These are phyloP conservation scores for Betula pendula DNA, from an alignment of 306 rosid genomes.

Conservation along the genomic window DNA sequence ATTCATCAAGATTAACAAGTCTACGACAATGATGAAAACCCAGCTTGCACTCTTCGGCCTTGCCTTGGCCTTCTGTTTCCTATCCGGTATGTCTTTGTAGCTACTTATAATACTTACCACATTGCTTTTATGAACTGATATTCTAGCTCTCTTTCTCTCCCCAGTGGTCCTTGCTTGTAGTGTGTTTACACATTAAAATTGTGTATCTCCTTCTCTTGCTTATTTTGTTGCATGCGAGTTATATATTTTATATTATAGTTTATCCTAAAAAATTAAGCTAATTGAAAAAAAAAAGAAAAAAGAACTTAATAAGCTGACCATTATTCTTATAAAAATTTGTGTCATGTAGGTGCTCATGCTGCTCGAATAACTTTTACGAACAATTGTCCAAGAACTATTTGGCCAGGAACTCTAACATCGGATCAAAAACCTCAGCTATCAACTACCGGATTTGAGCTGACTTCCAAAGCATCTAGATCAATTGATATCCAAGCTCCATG, in stretches of 20 bases:
- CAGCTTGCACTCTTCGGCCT: not conserved
- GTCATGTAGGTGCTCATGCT: slow-evolving; percentile 4
- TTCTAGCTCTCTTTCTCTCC: too few relatives aligned
- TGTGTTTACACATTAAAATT: too few relatives aligned
- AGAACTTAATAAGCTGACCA: too few relatives aligned
- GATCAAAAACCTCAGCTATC: slow-evolving; percentile 27
- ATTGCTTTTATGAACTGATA: too few relatives aligned
- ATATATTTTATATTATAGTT: too few relatives aligned
- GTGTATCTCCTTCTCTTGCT: too few relatives aligned
- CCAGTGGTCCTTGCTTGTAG: too few relatives aligned
- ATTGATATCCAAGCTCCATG: slow-evolving; percentile 29
- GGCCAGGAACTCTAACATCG: slow-evolving; percentile 43
- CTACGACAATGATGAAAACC: not conserved
- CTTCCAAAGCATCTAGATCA: not conserved
- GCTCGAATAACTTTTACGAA: slow-evolving; percentile 31
- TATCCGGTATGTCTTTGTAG: not conserved
- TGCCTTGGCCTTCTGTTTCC: not conserved
- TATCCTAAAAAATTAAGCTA: too few relatives aligned
- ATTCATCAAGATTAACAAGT: too few relatives aligned
- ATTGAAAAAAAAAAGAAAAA: too few relatives aligned
- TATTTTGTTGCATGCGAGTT: too few relatives aligned
- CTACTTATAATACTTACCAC: too few relatives aligned
- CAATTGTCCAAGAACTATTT: slow-evolving; percentile 33
- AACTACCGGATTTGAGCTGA: slow-evolving; percentile 38
- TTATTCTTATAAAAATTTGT: not conserved